Evolutionary conservation across 2,329 filamentous ascomycete species (phyloP), one percentile per base, ranked within the genome.

Genomic region (Paradendryphiella salina): DNA sequence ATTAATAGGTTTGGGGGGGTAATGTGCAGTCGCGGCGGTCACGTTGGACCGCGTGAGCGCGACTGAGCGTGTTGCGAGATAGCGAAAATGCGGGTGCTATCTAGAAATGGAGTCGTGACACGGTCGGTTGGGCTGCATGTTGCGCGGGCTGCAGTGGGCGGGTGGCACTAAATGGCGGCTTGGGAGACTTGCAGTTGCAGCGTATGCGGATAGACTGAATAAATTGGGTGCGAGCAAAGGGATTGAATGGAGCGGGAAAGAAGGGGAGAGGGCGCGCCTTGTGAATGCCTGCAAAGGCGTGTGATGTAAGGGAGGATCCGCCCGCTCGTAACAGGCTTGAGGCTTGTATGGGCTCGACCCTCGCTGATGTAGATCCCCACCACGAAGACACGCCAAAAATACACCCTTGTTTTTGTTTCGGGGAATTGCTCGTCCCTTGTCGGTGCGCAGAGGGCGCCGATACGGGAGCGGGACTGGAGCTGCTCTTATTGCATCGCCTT

Each of bases 351-450:
- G 46, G 34, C 46, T 59, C 52, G 52, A 54, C 56, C 54, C 47
- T 49, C 47, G 50, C 47, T 50, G 48, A 50, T 54, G 56, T 46
- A 42, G 50, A 46, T 51, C 49, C 34, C 56, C 51, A 50, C 57
- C 52, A 56, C 54, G 51, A 50, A 54, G 46, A 46, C 54, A 51
- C 41, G 38, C 56, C 54, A 61, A 61, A 63, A 61, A 61, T 61
- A 57, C 43, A 49, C 36, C 47, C 53, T 49, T 48, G 41, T 43
- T 59, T 53, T 49, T 58, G 56, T 45, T 37, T 58, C 55, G 54
- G 59, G 54, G 57, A 51, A 58, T 52, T 50, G 52, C 47, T 41
- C 49, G 21, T 13, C 23, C 40, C 40, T 33, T 13, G 42, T 37
- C 42, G 15, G 41, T 36, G 41, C 41, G 41, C 40, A 32, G 39